Evolutionary conservation across 2,329 filamentous ascomycete genomes (phyloP).

Genomic region (Cytospora mali): DNA sequence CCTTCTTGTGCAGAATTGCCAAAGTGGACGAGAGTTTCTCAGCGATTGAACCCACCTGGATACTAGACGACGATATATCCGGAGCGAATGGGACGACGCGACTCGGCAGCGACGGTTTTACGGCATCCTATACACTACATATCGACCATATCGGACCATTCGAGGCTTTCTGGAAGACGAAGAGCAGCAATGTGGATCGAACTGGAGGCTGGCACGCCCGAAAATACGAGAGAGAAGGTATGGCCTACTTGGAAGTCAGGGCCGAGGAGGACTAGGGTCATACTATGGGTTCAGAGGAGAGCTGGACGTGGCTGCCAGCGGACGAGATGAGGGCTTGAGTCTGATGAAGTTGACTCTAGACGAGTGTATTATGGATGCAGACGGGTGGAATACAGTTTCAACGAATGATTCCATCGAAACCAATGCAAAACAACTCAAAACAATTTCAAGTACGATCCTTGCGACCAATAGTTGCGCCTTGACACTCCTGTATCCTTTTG

Average conservation of each 20-base stretch:
- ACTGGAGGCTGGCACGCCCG: neutral
- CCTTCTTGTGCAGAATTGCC: constrained; percentile 72
- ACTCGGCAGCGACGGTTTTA: neutral
- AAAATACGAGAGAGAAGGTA: neutral
- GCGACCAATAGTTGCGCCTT: constrained; percentile 7
- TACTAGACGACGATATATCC: constrained; percentile 59
- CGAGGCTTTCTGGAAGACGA: neutral
- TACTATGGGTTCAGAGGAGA: neutral
- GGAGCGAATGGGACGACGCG: constrained; percentile 3
- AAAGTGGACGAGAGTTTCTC: constrained; percentile 95
- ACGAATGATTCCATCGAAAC: neutral
- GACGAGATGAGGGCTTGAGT: no score
- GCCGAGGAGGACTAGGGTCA: no score
- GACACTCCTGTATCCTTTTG: neutral
- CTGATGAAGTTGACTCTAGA: neutral
- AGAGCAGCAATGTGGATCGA: neutral
- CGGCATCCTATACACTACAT: neutral
- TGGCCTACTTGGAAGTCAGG: neutral
- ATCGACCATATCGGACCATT: neutral
- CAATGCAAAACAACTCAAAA: neutral
- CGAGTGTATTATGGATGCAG: neutral
- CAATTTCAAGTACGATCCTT: neutral
- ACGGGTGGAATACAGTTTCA: neutral
- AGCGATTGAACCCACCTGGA: constrained; percentile 90
- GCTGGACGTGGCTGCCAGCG: neutral